phyloP scores from a whole-genome alignment of 2,329 filamentous ascomycete species.

The Trichoderma sp. region DNA sequence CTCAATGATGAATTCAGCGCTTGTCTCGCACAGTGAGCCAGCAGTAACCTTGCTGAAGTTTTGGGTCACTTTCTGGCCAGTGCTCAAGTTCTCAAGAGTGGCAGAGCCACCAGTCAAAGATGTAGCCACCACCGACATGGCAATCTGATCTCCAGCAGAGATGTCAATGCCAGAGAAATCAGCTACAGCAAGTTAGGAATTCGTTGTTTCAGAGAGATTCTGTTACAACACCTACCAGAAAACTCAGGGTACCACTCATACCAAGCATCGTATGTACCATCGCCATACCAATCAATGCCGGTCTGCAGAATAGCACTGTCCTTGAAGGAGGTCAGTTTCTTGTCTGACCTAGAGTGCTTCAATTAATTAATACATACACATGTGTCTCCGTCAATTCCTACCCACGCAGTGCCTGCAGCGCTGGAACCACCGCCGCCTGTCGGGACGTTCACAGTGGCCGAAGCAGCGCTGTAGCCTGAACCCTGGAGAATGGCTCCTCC shows the following conservation, averaged over 20 bases:
- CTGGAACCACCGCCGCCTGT: conserved; percentile 8
- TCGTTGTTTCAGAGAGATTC: not conserved
- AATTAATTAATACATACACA: not conserved
- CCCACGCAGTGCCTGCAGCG: conserved; percentile 18
- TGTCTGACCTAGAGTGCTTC: too few relatives aligned
- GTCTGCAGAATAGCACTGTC: conserved; percentile 9
- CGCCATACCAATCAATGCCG: conserved; percentile 16
- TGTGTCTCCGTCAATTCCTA: conserved; percentile 9
- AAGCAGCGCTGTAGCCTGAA: not conserved
- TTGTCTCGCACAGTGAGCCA: conserved; percentile 16
- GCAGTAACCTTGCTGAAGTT: conserved; percentile 11
- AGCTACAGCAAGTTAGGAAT: not conserved
- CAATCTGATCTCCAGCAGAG: conserved; percentile 1
- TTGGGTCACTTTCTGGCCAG: conserved; percentile 12
- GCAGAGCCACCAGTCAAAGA: conserved; percentile 18
- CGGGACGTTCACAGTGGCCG: conserved; percentile 15
- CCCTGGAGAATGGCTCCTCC: conserved; percentile 15
- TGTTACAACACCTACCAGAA: not conserved
- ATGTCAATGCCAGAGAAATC: conserved; percentile 18
- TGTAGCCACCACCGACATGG: conserved; percentile 11
- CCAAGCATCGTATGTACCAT: conserved; percentile 21
- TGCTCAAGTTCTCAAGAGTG: conserved; percentile 9
- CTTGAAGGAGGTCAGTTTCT: too few relatives aligned
- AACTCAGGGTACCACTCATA: conserved; percentile 19
- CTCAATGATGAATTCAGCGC: conserved; percentile 16